Evolutionary conservation across 495 filamentous ascomycete species (phyloP).

Genomic region (Neurospora sp.): DNA sequence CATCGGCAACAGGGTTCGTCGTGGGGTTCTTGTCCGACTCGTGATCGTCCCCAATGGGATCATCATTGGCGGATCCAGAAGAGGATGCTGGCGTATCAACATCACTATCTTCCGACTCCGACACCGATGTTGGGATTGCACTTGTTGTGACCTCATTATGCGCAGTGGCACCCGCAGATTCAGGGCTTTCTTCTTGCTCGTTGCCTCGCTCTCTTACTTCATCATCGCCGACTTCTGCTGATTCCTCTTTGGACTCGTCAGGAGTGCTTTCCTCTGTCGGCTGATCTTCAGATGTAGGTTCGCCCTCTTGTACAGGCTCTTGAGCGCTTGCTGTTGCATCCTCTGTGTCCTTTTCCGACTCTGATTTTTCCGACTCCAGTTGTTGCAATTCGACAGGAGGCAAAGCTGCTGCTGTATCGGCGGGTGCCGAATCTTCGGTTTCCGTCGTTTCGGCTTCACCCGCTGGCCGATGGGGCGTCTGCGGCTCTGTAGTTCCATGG

Average conservation of each 20-base stretch:
- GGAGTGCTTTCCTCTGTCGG: background rate
- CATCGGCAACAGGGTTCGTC: background rate
- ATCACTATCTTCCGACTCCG: background rate
- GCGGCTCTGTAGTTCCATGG: constrained; percentile 15
- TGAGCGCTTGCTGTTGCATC: background rate
- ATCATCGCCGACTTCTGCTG: background rate
- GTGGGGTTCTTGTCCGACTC: background rate
- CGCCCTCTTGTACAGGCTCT: background rate
- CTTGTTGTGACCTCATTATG: background rate
- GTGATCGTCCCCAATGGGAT: background rate
- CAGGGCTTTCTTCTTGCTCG: background rate
- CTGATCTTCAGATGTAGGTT: background rate
- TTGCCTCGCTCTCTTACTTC: background rate
- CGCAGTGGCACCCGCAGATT: background rate
- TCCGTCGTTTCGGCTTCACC: background rate
- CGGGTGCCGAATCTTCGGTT: background rate
- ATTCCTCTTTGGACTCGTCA: background rate
- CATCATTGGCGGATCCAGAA: background rate
- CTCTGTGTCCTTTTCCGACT: background rate
- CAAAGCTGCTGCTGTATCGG: background rate
- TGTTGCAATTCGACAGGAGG: background rate
- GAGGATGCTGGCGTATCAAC: background rate
- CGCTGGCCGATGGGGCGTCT: constrained; percentile 12
- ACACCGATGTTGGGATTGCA: background rate
- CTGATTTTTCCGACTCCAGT: background rate